These are phyloP conservation scores for Alternaria conjuncta DNA, from an alignment of 2,329 filamentous ascomycete species.

Conservation along the genomic window DNA sequence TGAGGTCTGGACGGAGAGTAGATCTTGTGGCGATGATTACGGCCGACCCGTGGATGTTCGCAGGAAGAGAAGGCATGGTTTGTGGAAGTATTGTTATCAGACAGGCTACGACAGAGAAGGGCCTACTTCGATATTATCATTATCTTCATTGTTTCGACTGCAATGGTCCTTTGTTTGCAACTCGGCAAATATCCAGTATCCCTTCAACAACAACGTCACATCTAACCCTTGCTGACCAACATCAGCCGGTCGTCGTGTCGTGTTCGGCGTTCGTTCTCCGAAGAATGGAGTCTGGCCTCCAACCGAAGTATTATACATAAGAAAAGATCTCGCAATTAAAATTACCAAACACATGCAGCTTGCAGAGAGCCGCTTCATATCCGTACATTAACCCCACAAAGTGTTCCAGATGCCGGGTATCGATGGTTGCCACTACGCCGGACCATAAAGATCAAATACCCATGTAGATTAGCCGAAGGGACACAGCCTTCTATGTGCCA, in stretches of 20 bases:
- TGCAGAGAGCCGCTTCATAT: conserved; percentile 9
- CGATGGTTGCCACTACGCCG: conserved; percentile 8
- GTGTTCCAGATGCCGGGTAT: conserved; percentile 4
- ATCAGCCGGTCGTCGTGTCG: not conserved
- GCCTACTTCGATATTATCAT: not conserved
- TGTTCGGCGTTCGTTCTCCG: not conserved
- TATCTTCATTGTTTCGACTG: not conserved
- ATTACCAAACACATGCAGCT: not conserved
- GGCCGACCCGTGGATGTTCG: not conserved
- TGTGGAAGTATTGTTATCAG: not conserved
- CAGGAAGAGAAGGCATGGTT: not conserved
- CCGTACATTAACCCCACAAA: conserved; percentile 13
- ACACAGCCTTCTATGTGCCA: not conserved
- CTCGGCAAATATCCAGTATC: not conserved
- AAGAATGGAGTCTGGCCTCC: not conserved
- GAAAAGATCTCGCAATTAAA: not conserved
- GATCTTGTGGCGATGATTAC: not conserved
- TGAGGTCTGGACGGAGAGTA: not conserved
- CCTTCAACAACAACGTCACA: not conserved
- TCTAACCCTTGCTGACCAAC: not conserved
- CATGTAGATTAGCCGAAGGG: not conserved
- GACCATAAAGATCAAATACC: conserved; percentile 4
- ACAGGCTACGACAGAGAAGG: not conserved
- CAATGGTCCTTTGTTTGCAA: not conserved
- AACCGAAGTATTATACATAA: conserved; percentile 26